These are phyloP conservation scores for Petunia hybrid DNA, from an alignment of 305 asterid species.

Conservation along the genomic window DNA sequence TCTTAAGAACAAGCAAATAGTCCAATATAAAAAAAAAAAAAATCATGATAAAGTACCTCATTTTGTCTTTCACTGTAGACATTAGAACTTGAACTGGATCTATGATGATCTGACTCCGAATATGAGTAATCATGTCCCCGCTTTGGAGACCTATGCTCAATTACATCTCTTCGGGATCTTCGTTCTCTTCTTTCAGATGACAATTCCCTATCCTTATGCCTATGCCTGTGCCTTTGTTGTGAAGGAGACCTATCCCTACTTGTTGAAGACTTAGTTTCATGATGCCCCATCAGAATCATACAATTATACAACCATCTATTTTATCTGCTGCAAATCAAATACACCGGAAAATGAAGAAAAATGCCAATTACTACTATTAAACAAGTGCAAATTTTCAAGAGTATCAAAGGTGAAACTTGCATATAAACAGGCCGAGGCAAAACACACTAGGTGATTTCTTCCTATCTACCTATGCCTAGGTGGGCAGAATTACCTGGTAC, in stretches of 20 bases:
- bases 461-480: no score
- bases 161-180: slow-evolving; percentile 28
- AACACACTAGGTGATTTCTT: no score
- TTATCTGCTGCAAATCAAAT: neutral
- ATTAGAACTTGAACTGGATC: slow-evolving; percentile 12
- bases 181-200: slow-evolving; percentile 27
- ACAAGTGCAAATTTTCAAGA: neutral
- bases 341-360: slow-evolving; percentile 22
- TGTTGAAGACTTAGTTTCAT: neutral
- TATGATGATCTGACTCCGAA: slow-evolving; percentile 7
- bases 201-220: neutral
- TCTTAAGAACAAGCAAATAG: neutral
- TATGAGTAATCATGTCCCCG: neutral
- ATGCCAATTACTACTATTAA: neutral
- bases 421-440: neutral
- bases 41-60: slow-evolving; percentile 18
- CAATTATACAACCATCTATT: neutral
- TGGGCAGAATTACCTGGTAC: no score
- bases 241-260: slow-evolving; percentile 27
- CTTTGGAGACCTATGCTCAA: slow-evolving; percentile 8
- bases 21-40: neutral
- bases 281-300: slow-evolving; percentile 15
- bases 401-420: neutral
- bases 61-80: slow-evolving; percentile 25
- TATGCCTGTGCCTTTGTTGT: neutral